phyloP scores from a whole-genome alignment of 108 stramenopile genomes.

The Craspedostauros australis region DNA sequence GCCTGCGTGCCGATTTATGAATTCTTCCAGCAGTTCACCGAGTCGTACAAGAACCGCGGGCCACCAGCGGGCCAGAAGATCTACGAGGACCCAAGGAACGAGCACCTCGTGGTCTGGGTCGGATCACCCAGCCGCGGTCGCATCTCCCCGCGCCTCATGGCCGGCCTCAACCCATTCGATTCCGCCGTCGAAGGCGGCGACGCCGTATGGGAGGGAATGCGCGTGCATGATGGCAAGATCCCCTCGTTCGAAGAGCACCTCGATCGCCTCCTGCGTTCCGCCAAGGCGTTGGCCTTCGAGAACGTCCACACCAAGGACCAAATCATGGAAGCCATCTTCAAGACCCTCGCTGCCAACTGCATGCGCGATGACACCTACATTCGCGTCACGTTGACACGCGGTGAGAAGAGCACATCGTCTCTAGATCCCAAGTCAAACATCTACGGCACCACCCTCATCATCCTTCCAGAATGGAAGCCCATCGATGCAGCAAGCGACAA shows the following conservation, averaged over 20 bases:
- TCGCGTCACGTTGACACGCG: slow-evolving; percentile 86
- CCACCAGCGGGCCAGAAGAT: slow-evolving; percentile 45
- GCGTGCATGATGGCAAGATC: slow-evolving; percentile 81
- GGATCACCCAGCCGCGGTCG: slow-evolving; percentile 60
- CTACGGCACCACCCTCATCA: slow-evolving; percentile 84
- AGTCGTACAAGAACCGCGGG: slow-evolving; percentile 37
- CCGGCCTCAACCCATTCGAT: slow-evolving; percentile 81
- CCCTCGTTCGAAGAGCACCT: slow-evolving; percentile 84
- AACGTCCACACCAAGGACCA: slow-evolving; percentile 76
- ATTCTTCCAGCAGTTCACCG: slow-evolving; percentile 46
- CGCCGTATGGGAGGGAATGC: slow-evolving; percentile 86
- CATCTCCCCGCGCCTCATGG: slow-evolving; percentile 59
- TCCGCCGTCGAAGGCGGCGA: slow-evolving; percentile 93
- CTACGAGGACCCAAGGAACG: slow-evolving; percentile 86
- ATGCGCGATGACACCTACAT: slow-evolving; percentile 92
- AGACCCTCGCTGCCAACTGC: slow-evolving; percentile 88
- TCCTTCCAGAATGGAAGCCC: slow-evolving; percentile 89
- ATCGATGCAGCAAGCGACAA: slow-evolving; percentile 74
- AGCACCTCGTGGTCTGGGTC: slow-evolving; percentile 78
- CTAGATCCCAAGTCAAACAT: slow-evolving; percentile 94
- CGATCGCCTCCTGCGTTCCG: slow-evolving; percentile 74
- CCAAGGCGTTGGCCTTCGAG: slow-evolving; percentile 85
- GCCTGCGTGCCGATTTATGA: slow-evolving; percentile 65
- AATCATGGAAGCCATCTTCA: slow-evolving; percentile 81
- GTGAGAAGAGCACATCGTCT: slow-evolving; percentile 79